Evolutionary conservation across 257 asterid genomes (phyloP).

Genomic region (Perilla frutescens): DNA sequence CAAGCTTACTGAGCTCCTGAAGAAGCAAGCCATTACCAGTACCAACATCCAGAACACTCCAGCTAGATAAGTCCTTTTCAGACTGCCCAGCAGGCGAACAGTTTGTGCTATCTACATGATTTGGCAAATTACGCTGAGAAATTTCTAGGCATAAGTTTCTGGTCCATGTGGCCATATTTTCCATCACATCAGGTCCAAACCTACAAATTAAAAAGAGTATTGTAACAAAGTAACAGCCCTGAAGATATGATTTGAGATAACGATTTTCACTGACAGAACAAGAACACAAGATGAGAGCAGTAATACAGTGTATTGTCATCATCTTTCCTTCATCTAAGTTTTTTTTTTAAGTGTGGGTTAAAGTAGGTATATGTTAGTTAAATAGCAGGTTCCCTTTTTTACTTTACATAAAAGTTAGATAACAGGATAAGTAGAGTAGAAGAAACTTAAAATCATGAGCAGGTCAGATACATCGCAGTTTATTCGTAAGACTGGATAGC

Average conservation of each 20-base stretch:
- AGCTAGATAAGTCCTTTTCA: conserved; percentile 69
- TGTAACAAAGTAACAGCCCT: conserved; percentile 21
- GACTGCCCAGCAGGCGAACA: conserved; percentile 53
- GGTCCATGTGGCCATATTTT: conserved; percentile 84
- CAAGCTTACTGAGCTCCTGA: conserved; percentile 92
- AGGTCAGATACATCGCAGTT: neutral
- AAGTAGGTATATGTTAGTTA: neutral
- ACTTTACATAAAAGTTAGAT: conserved; percentile 9
- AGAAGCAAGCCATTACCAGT: conserved; percentile 98
- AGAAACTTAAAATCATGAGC: conserved; percentile 1
- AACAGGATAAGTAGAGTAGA: conserved; percentile 17
- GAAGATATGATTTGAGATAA: conserved; percentile 10
- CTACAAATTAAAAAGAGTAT: conserved; percentile 43
- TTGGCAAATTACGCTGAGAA: conserved; percentile 68
- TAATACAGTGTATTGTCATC: neutral
- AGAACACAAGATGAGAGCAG: conserved; percentile 26
- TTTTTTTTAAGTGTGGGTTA: conserved; percentile 8
- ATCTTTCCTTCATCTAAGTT: neutral
- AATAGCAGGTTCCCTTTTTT: neutral
- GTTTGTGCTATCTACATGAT: conserved; percentile 57
- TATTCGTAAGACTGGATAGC: neutral
- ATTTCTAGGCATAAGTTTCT: conserved; percentile 76
- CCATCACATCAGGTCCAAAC: conserved; percentile 98
- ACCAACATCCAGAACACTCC: conserved; percentile 95
- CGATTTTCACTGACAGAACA: conserved; percentile 8